Base-by-base conservation (phyloP, 75 land plant genomes). In the Selaginella tamariscina region DNA sequence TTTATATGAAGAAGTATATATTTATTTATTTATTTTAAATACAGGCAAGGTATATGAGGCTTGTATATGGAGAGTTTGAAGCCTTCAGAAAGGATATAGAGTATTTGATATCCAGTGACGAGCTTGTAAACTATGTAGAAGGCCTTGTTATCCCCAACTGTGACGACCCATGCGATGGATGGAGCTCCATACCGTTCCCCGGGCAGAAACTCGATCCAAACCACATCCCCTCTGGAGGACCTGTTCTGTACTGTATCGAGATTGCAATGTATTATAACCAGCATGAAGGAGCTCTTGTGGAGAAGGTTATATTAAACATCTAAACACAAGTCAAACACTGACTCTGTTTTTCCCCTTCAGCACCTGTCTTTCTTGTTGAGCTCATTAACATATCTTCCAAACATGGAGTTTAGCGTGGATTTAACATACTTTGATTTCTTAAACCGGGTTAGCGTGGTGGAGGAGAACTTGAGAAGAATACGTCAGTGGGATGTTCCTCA, bases 231-330 rank as follows among this genome's bases (percentile, higher is more conserved):
- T 32, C 30, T 27, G 77, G 85, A 0, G 97, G 87, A 28, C 78
- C 88, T 54, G 76, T 86, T 23, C 79, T 91, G 29, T 91, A 91
- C 75, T 91, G 86, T 56, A 66, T 91, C 18, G 97, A 91, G 69
- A 54, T 88, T 56, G 93, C 80, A 15, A 67, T 82, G 15, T 79
- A 85, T 31, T 81, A 75, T 77, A 30, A 31, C 27, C 55, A 56
- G 30, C 8, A 9, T 1, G 77, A 78, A 44, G 55, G 39, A 1
- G 5, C 23, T 31, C 69, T 67, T 0, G 28, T 70, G 31, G 65
- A 67, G 8, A 74, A 24, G 74, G 80, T 54, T 57, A 29, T n/a
- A n/a, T n/a, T n/a, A n/a, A n/a, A n/a, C n/a, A n/a, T n/a, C n/a
- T n/a, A n/a, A n/a, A n/a, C n/a, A n/a, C n/a, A n/a, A n/a, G n/a